Conservation (phyloP, 805 yeast genomes). For the Lipomyces orientalis region DNA sequence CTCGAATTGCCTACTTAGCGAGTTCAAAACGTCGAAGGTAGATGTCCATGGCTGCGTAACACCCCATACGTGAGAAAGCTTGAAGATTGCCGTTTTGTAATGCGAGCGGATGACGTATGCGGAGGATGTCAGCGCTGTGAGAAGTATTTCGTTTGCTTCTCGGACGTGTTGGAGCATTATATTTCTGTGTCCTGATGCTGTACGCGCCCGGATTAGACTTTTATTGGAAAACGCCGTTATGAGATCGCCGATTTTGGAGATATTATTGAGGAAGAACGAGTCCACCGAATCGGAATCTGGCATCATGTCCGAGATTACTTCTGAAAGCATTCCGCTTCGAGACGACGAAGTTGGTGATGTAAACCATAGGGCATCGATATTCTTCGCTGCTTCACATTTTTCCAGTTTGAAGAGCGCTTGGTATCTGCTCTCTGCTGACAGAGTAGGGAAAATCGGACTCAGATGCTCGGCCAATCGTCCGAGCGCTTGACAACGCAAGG, state of each 20-base stretch:
- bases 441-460: constrained; percentile 48
- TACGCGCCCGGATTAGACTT: constrained; percentile 26
- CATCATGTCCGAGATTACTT: constrained; percentile 21
- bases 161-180: constrained; percentile 13
- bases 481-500: constrained; percentile 54
- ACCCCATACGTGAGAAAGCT: constrained; percentile 24
- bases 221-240: constrained; percentile 20
- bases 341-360: constrained; percentile 1
- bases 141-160: constrained; percentile 29
- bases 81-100: constrained; percentile 22
- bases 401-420: constrained; percentile 51
- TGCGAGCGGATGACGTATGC: constrained; percentile 27
- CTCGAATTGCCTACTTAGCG: constrained; percentile 40
- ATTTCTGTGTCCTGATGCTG: constrained; percentile 16
- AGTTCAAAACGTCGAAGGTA: constrained; percentile 35
- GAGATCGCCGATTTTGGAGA: constrained; percentile 29
- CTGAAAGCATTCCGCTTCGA: constrained; percentile 9
- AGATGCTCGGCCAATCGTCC: constrained; percentile 55
- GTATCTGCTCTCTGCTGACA: constrained; percentile 51
- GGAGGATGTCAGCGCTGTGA: constrained; percentile 23
- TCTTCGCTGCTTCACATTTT: constrained; percentile 55
- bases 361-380: constrained; percentile 47
- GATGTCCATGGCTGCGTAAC: constrained; percentile 43
- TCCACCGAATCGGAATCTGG: constrained; percentile 14
- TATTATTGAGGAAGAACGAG: constrained; percentile 24